Conservation (phyloP, 2,329 filamentous ascomycete species). For the Aspergillus piperis region DNA sequence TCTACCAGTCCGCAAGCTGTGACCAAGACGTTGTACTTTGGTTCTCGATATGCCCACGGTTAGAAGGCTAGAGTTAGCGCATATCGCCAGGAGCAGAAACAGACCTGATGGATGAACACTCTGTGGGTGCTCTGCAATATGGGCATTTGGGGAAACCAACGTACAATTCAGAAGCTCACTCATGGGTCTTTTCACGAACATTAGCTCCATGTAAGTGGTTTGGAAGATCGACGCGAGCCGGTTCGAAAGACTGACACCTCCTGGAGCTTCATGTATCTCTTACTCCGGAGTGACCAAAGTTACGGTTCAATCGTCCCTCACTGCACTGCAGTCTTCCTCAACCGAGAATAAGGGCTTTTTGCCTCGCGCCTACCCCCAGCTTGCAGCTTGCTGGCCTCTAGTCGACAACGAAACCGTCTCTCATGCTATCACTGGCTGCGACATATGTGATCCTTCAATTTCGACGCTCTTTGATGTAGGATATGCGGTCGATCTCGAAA, state of each 20-base stretch:
- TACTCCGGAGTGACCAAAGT: constrained; percentile 36
- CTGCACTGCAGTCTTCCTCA: constrained; percentile 16
- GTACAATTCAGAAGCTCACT: constrained; percentile 51
- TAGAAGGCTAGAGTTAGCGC: constrained; percentile 24
- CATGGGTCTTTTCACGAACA: constrained; percentile 53
- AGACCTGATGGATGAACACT: constrained; percentile 60
- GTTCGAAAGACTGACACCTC: constrained; percentile 2
- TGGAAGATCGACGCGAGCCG: neutral
- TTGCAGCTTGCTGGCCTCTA: constrained; percentile 37
- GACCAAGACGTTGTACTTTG: constrained; percentile 1
- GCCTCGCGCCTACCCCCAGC: constrained; percentile 36
- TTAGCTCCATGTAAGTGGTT: constrained; percentile 30
- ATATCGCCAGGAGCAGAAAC: constrained; percentile 33
- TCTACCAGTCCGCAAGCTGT: neutral
- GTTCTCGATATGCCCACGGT: constrained; percentile 32
- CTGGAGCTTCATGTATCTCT: constrained; percentile 26
- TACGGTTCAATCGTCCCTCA: constrained; percentile 27
- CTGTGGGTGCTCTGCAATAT: constrained; percentile 55
- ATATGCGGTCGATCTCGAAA: constrained; percentile 43
- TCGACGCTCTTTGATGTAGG: constrained; percentile 53
- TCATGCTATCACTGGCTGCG: constrained; percentile 30
- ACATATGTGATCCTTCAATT: constrained; percentile 37
- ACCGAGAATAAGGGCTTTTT: constrained; percentile 27
- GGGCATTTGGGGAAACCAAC: constrained; percentile 57
- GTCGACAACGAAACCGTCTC: constrained; percentile 35